Base-by-base conservation (phyloP, 805 yeast genomes). In the Dipodascopsis tothii region DNA sequence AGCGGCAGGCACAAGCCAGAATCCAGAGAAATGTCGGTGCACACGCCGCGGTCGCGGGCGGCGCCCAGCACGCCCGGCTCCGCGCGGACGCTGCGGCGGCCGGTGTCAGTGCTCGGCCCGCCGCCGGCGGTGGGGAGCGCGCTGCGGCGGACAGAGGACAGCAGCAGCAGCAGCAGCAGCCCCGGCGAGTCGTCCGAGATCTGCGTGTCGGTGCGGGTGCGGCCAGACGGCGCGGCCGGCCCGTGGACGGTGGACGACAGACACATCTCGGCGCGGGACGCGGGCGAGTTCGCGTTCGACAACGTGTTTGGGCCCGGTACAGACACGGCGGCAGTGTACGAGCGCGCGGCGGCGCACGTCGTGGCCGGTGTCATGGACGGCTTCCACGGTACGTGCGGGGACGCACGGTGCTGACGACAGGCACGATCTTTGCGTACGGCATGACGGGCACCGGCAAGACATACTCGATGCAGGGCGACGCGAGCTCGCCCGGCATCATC, bases 391-490 rank as follows among this genome's bases (percentile, higher is more conserved):
- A 25, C 14, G 30, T 35, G 4, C 21, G 6, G 23, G 3, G 34
- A 41, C 42, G 14, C 40, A 37, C 21, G 23, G 32, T 5, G 39
- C 37, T 21, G 20, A 28, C 2, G 42, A 30, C 22, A 28, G 88
- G 88, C 14, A 87, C 96, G 0, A 77, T 88, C 0, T 86, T 90
- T 61, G 96, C 97, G 0, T 86, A 86, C 57, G 96, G 96, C 28
- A 84, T 84, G 86, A 86, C 96, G 0, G 95, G 95, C 0, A 81
- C 94, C 1, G 96, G 96, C 7, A 86, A 86, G 62, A 86, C 96
- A 0, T 79, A 75, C 59, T 76, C 94, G 2, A 86, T 86, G 94
- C 80, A 80, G 50, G 95, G 95, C 23, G 67, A 71, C 21, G 68
- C 62, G 2, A 49, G 54, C 3, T 80, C 78, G 49, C 78, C 80